Evolutionary conservation across 805 yeast species (phyloP).

Genomic region (Candida succiphila): DNA sequence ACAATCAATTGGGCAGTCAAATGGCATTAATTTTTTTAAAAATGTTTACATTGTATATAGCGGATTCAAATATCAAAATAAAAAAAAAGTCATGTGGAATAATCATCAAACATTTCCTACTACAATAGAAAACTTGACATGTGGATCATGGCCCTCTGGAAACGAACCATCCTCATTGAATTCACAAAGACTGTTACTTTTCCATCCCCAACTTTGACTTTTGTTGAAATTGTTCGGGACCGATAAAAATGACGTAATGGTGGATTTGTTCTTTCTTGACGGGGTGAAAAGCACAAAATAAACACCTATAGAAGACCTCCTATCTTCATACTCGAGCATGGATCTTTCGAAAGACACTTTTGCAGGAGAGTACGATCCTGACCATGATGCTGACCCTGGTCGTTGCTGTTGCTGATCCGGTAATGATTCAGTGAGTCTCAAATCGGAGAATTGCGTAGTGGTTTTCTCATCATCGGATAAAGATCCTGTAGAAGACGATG

Average conservation of each 20-base stretch:
- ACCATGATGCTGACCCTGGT: neutral
- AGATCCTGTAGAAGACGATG: no score
- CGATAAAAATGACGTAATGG: constrained; percentile 43
- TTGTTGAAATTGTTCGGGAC: constrained; percentile 42
- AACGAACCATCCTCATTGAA: constrained; percentile 39
- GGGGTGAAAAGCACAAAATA: constrained; percentile 49
- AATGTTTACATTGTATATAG: neutral
- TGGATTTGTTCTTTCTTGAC: constrained; percentile 32
- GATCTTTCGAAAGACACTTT: constrained; percentile 11
- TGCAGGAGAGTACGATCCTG: neutral
- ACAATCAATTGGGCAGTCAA: constrained; percentile 60
- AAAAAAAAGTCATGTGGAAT: neutral
- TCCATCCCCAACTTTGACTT: constrained; percentile 58
- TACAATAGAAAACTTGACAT: constrained; percentile 39
- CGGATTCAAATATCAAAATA: no score
- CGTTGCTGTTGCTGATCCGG: constrained; percentile 1
- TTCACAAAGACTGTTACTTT: constrained; percentile 41
- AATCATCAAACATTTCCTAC: constrained; percentile 29
- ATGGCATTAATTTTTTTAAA: constrained; percentile 37
- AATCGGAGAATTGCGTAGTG: constrained; percentile 9
- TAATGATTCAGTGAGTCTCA: constrained; percentile 1
- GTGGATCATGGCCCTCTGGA: constrained; percentile 31
- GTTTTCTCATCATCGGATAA: constrained; percentile 12
- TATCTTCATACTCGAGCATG: constrained; percentile 33
- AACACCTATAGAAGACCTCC: constrained; percentile 33